A percentile compares a stretch with the other conserved stretches of the same genome.
Evolutionary conservation across 2,329 filamentous ascomycete genomes (phyloP).

Genomic region (Juglanconis sp.): DNA sequence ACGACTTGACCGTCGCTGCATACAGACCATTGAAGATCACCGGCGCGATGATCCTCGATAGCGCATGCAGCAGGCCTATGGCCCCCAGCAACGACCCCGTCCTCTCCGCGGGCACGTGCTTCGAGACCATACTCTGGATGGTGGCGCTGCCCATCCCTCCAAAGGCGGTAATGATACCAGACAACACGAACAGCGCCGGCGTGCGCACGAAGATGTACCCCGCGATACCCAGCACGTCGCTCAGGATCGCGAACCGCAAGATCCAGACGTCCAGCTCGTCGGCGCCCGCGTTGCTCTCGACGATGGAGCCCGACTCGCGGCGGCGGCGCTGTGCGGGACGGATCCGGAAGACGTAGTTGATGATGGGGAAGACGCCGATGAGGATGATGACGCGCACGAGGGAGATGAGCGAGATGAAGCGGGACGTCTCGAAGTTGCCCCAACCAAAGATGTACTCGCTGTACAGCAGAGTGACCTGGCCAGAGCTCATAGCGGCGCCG

Average conservation of each 20-base stretch:
- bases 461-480: slow-evolving; percentile 82
- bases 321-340: slow-evolving; percentile 44
- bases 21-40: slow-evolving; percentile 85
- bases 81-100: slow-evolving; percentile 88
- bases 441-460: slow-evolving; percentile 76
- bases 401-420: slow-evolving; percentile 79
- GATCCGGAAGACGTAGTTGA: slow-evolving; percentile 72
- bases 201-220: slow-evolving; percentile 69
- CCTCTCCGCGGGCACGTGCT: slow-evolving; percentile 79
- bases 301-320: slow-evolving; percentile 33
- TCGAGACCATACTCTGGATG: slow-evolving; percentile 79
- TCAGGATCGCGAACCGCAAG: slow-evolving; percentile 70
- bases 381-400: slow-evolving; percentile 72
- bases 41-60: slow-evolving; percentile 76
- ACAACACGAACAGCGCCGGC: slow-evolving; percentile 63
- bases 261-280: slow-evolving; percentile 75
- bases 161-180: slow-evolving; percentile 69
- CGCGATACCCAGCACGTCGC: slow-evolving; percentile 72
- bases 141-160: slow-evolving; percentile 85
- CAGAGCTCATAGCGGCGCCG: slow-evolving; percentile 74
- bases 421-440: slow-evolving; percentile 75
- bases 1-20: slow-evolving; percentile 71
- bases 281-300: slow-evolving; percentile 62
- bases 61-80: slow-evolving; percentile 77
- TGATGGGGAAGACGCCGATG: slow-evolving; percentile 68